Percentiles rank a stretch among this genome's conserved stretches.
Evolutionary conservation across 257 asterid genomes (phyloP).

Genomic region (Lycium barbarum): DNA sequence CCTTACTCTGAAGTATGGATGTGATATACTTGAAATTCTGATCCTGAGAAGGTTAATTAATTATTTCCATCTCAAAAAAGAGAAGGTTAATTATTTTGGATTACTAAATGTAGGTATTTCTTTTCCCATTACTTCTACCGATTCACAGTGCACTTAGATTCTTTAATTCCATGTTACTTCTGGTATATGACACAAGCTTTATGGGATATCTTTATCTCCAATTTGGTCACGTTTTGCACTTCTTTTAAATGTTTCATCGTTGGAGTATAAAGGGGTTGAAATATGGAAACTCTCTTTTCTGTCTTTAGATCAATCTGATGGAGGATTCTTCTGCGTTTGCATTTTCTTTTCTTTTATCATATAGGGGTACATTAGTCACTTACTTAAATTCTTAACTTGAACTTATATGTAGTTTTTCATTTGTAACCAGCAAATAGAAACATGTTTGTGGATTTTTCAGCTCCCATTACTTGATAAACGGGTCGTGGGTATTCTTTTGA

Average conservation of each 20-base stretch:
- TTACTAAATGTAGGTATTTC: not conserved
- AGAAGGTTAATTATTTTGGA: not conserved
- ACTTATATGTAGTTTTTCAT: not conserved
- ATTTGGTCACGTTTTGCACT: not conserved
- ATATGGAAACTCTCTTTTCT: not conserved
- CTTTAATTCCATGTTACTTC: not conserved
- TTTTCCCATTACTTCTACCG: not conserved
- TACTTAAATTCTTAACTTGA: not conserved
- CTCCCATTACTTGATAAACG: not conserved
- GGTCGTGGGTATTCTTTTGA: not conserved
- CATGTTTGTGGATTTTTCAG: not conserved
- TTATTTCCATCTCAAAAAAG: too few species aligned
- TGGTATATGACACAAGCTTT: constrained; percentile 5
- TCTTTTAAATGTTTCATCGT: not conserved
- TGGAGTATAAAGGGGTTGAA: not conserved
- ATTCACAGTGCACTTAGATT: not conserved
- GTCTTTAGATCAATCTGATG: not conserved
- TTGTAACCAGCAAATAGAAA: not conserved
- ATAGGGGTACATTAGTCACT: not conserved
- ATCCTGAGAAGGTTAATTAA: too few species aligned
- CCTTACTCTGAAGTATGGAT: not conserved
- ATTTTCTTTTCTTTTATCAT: not conserved
- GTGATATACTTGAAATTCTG: constrained; percentile 6
- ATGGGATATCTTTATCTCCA: not conserved
- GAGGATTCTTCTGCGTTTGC: not conserved